Conservation (phyloP, 192 early-diverging fungal genomes). For the Thamnidium elegans region DNA sequence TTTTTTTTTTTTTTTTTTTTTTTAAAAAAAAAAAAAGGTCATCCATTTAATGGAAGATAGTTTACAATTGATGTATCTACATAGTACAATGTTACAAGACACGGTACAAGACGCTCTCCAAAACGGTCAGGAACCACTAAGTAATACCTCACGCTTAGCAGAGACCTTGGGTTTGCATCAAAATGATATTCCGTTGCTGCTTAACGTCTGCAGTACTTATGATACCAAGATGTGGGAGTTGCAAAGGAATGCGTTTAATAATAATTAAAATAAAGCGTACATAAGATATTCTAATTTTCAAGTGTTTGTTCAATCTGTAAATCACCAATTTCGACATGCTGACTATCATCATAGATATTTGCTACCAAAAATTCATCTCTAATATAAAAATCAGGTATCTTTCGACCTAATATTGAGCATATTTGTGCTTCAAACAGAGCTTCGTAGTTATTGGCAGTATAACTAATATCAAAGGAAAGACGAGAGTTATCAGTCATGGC, state of each 20-base stretch:
- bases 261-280: too few relatives aligned
- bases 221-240: slow-evolving; percentile 26
- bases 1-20: background rate
- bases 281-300: too few relatives aligned
- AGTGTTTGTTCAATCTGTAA: too few relatives aligned
- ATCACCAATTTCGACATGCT: too few relatives aligned
- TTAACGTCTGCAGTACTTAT: slow-evolving; percentile 36
- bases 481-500: background rate
- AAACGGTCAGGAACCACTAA: background rate
- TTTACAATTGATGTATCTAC: slow-evolving; percentile 39
- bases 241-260: background rate
- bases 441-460: background rate
- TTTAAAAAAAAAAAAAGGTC: too few relatives aligned
- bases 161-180: slow-evolving; percentile 22
- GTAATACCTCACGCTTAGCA: background rate
- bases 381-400: too few relatives aligned
- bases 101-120: slow-evolving; percentile 13
- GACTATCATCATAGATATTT: too few relatives aligned
- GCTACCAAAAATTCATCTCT: too few relatives aligned
- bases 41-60: slow-evolving; percentile 48
- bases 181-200: slow-evolving; percentile 32
- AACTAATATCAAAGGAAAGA: background rate
- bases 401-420: too few relatives aligned
- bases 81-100: slow-evolving; percentile 30
- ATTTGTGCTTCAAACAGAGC: background rate